Base-by-base conservation (phyloP, 225 moss, liverwort and hornwort genomes). In the Polytrichum formosum region DNA sequence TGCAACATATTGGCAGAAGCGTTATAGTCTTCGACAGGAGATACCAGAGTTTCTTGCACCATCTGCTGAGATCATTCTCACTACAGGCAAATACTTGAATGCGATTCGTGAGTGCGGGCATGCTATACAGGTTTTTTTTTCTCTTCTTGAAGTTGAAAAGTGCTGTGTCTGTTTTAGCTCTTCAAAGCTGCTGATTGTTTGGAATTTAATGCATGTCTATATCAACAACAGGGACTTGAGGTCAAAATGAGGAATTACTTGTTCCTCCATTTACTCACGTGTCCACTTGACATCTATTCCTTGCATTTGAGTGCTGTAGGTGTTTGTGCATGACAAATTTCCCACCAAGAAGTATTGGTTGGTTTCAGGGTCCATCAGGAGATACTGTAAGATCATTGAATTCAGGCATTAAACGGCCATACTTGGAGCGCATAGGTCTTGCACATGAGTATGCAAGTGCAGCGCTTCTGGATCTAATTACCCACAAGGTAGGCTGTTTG, bases 21-120 rank as follows among this genome's bases (percentile, higher is more conserved):
- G 94, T 21, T 98, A 98, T 72, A 90, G 90, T 75, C 80, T 98
- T 59, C 86, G 94, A 19, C 74, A 85, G 69, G 98, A 94, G 55
- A 75, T 91, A 74, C 98, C 94, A 61, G 92, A 87, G 29, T 98
- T 98, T 80, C 78, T 98, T 67, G 85, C 80, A 55, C 88, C 83
- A 29, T 90, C 79, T 13, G 91, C 98, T 61, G 88, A 90, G 74
- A 86, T 77, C n/a, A 98, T 98, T 77, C 90, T 98, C 65, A 98
- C 94, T 2, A 88, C 98, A 66, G 98, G 94, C 53, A 98, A 94
- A 79, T 98, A 98, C 72, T 79, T 98, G 59, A 98, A 98, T 80
- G 90, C 94, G 66, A 92, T 94, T 25, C 84, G 98, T 67, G 94
- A 98, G 73, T 98, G 98, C 58, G 94, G 94, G 65, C 78, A 90